Evolutionary conservation across 2,329 filamentous ascomycete species (phyloP).

Genomic region (Myriangium duriaei): DNA sequence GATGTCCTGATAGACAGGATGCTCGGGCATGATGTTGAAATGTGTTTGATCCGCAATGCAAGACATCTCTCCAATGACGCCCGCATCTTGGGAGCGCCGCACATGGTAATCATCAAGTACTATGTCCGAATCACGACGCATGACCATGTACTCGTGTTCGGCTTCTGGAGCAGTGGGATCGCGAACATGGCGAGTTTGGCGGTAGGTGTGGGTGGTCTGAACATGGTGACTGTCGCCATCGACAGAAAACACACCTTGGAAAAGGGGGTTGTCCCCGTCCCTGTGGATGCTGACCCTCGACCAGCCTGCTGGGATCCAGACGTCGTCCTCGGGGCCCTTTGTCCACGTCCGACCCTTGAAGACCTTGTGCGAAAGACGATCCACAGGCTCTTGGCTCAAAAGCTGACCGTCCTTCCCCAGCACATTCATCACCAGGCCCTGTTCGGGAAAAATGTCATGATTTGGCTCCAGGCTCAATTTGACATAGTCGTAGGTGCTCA

Average conservation of each 20-base stretch:
- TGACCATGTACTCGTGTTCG: conserved; percentile 63
- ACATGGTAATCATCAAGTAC: conserved; percentile 29
- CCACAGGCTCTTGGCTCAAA: conserved; percentile 52
- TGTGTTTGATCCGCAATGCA: conserved; percentile 65
- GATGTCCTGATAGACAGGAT: conserved; percentile 50
- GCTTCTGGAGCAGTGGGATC: conserved; percentile 53
- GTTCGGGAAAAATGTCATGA: conserved; percentile 68
- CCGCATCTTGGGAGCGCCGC: conserved; percentile 37
- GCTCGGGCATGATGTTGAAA: conserved; percentile 65
- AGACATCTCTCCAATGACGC: conserved; percentile 16
- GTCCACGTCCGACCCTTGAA: conserved; percentile 67
- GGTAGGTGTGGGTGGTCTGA: conserved; percentile 62
- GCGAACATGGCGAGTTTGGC: conserved; percentile 53
- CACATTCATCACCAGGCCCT: conserved; percentile 58
- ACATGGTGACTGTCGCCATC: conserved; percentile 77
- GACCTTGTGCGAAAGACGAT: conserved; percentile 64
- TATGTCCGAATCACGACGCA: conserved; percentile 88
- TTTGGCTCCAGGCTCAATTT: conserved; percentile 80
- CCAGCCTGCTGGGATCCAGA: conserved; percentile 78
- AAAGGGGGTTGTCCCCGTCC: conserved; percentile 69
- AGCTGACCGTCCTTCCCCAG: conserved; percentile 60
- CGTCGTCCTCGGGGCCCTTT: conserved; percentile 33
- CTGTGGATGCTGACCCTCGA: conserved; percentile 64
- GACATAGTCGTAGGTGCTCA: conserved; percentile 55
- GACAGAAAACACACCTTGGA: conserved; percentile 80